Evolutionary conservation across 2,329 filamentous ascomycete species (phyloP).

Genomic region (Coniosporium uncinatum): DNA sequence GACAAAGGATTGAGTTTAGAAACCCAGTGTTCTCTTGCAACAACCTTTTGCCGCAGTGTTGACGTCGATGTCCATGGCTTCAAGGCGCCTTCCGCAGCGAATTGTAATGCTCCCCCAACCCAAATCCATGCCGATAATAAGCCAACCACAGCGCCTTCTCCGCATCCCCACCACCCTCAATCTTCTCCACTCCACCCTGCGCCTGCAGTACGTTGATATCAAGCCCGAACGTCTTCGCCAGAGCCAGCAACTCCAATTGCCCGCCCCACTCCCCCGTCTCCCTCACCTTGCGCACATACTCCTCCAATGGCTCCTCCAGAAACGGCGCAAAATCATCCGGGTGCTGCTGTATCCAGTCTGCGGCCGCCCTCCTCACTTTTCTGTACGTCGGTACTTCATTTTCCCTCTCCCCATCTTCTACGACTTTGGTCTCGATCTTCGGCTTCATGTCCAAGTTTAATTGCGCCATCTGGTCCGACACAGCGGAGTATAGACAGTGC

Average conservation of each 20-base stretch:
- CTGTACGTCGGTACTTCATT: slow-evolving; percentile 48
- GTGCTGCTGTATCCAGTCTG: slow-evolving; percentile 70
- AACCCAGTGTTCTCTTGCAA: too few relatives aligned
- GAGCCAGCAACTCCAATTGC: slow-evolving; percentile 80
- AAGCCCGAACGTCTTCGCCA: slow-evolving; percentile 75
- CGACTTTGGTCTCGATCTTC: slow-evolving; percentile 21
- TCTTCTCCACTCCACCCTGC: slow-evolving; percentile 73
- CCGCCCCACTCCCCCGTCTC: slow-evolving; percentile 96
- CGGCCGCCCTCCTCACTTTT: slow-evolving; percentile 63
- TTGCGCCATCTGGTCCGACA: slow-evolving; percentile 74
- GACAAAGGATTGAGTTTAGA: slow-evolving; percentile 16
- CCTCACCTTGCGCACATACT: slow-evolving; percentile 70
- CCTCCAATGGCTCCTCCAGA: slow-evolving; percentile 71
- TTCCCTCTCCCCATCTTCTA: slow-evolving; percentile 6
- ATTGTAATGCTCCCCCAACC: slow-evolving; percentile 96
- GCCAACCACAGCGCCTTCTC: slow-evolving; percentile 72
- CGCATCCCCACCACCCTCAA: slow-evolving; percentile 41
- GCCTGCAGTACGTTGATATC: slow-evolving; percentile 80
- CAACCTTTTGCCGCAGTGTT: too few relatives aligned
- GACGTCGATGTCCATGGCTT: too few relatives aligned
- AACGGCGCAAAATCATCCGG: slow-evolving; percentile 82
- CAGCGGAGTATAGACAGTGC: slow-evolving; percentile 89
- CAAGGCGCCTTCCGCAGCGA: slow-evolving; percentile 51
- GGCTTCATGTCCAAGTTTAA: slow-evolving; percentile 22
- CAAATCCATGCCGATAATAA: slow-evolving; percentile 93